Evolutionary conservation across 1,284 basidiomycete species (phyloP).

Genomic region (Agaricales sp.): DNA sequence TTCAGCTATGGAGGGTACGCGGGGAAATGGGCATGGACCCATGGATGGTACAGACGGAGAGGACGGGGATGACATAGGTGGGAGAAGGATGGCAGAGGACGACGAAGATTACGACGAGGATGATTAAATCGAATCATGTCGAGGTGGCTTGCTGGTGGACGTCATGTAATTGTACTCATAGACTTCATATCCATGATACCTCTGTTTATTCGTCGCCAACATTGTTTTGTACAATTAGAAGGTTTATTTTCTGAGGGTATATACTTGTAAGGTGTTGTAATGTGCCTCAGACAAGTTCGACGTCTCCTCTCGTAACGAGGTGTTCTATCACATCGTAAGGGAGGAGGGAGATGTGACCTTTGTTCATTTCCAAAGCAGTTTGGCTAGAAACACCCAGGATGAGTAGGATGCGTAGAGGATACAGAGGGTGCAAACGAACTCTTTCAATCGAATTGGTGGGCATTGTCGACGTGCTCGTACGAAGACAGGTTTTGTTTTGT

Average conservation of each 20-base stretch:
- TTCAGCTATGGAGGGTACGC: conserved; percentile 18
- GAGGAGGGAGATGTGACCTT: conserved; percentile 60
- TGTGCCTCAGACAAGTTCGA: conserved; percentile 71
- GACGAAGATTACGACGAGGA: conserved; percentile 25
- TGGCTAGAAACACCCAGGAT: no score
- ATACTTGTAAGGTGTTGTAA: background rate
- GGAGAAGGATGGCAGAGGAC: conserved; percentile 17
- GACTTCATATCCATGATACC: no score
- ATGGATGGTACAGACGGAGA: conserved; percentile 18
- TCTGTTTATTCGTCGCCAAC: no score
- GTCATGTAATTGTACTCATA: no score
- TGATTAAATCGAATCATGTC: conserved; percentile 14
- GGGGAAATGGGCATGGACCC: conserved; percentile 18
- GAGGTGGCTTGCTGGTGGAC: conserved; percentile 3
- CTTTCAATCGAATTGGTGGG: conserved; percentile 58
- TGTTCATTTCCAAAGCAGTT: conserved; percentile 48
- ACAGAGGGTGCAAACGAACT: conserved; percentile 36
- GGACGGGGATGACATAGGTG: conserved; percentile 21
- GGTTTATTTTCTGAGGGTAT: conserved; percentile 2
- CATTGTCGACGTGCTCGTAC: conserved; percentile 66
- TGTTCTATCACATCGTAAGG: conserved; percentile 66
- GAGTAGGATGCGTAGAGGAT: conserved; percentile 1
- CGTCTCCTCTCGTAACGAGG: conserved; percentile 54
- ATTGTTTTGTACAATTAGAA: no score
- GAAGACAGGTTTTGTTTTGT: conserved; percentile 67